Evolutionary conservation across 1,284 basidiomycete species (phyloP).

Genomic region (Ceratobasidium sp.): DNA sequence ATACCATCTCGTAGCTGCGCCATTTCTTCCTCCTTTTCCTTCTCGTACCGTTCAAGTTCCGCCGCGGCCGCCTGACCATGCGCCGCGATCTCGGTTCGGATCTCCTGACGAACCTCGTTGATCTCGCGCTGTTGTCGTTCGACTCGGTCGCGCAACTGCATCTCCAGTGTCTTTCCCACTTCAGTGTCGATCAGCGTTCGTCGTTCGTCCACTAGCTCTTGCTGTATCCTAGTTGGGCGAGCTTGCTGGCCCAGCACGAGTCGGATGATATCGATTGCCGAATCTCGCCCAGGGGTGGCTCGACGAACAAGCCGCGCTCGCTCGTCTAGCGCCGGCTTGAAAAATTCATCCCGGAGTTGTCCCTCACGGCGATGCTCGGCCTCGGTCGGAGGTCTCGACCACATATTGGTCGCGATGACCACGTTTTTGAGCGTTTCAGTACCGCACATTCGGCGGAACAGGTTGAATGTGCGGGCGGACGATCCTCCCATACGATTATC

Average conservation of each 20-base stretch:
- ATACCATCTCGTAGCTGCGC: conserved; percentile 1
- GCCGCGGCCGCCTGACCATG: conserved; percentile 1
- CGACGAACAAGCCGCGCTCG: conserved; percentile 52
- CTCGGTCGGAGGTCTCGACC: conserved; percentile 46
- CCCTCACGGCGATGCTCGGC: conserved; percentile 48
- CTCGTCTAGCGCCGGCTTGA: conserved; percentile 52
- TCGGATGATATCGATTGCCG: conserved; percentile 18
- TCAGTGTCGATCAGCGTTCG: conserved; percentile 4
- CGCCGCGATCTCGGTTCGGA: background rate
- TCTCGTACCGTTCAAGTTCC: background rate
- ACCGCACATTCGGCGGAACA: conserved; percentile 48
- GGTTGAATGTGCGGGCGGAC: conserved; percentile 40
- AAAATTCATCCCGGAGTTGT: conserved; percentile 52
- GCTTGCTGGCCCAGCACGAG: conserved; percentile 10
- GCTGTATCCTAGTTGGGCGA: background rate
- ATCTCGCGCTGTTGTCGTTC: conserved; percentile 31
- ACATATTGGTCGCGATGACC: conserved; percentile 55
- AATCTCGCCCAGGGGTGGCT: conserved; percentile 4
- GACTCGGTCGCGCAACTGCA: conserved; percentile 20
- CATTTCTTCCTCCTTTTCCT: conserved; percentile 28
- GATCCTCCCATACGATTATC: conserved; percentile 45
- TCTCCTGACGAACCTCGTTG: conserved; percentile 16
- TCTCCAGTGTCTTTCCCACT: conserved; percentile 14
- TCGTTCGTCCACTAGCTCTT: conserved; percentile 6
- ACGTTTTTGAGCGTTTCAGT: conserved; percentile 50